Evolutionary conservation across 305 asterid species (phyloP), one percentile per base, ranked within the genome.

Genomic region (Stenogyne calaminthoides): DNA sequence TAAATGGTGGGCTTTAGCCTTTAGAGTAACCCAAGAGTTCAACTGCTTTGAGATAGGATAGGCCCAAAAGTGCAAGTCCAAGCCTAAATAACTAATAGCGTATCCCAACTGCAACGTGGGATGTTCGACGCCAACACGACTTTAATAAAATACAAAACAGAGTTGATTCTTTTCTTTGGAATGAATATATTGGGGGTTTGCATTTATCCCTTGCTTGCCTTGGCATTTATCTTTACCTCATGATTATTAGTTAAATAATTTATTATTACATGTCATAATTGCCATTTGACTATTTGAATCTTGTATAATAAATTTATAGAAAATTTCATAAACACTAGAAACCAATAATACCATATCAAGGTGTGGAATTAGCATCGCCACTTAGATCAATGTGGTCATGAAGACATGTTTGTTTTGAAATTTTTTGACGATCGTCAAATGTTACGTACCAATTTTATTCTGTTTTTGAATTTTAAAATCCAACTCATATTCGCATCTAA

Each of bases 191-290:
- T 27, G 37, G 11, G 69, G 44, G 60, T 65, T 65, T 16, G 83
- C 32, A 66, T 71, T 57, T 71, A 72, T 80, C 10, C 83, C 59
- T 80, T 80, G 55, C 80, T 80, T 71, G 75, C 72, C 70, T 64
- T 54, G 27, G 9, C 25, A 4, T 5, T 32, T 19, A 3, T 10
- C 40, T 12, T 32, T 34, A 57, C 15, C 8, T 16, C 32, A 37
- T 56, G 7, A 22, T 56, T 56, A 56, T 51, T 51, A 6, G n/a
- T 8, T 54, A 6, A 54, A 7, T 52, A 19, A 34, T 36, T 36
- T 36, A 36, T 7, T 7, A 36, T 7, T 36, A 36, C 42, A 36
- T 36, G 42, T 36, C 42, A 2, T 36, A 36, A 32, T 32, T 5
- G 4, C 36, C 36, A 32, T 32, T 32, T 32, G 36, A 5, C 36